Conservation (phyloP, 1,284 basidiomycete genomes). For the Tausonia pullulans region DNA sequence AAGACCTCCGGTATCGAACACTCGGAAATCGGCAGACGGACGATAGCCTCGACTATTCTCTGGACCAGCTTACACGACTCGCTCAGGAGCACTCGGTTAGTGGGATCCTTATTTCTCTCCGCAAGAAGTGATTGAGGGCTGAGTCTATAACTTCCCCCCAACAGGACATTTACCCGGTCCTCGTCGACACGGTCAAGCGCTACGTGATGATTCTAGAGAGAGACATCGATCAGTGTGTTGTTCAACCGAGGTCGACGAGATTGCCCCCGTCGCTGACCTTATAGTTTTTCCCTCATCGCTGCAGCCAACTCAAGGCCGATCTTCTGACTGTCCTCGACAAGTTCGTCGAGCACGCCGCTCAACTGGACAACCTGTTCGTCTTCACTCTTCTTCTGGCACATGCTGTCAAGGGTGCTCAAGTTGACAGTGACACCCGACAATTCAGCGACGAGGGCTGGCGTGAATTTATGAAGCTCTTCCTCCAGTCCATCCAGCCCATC, state of each 20-base stretch:
- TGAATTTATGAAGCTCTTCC: conserved; percentile 49
- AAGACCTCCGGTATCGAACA: conserved; percentile 53
- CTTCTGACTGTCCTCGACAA: conserved; percentile 51
- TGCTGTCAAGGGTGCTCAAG: no score
- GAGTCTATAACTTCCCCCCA: no score
- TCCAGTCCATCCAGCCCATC: conserved; percentile 51
- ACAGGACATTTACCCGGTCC: conserved; percentile 25
- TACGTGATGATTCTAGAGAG: conserved; percentile 48
- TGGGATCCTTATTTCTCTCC: no score
- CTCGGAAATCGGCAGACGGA: conserved; percentile 9
- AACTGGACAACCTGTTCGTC: conserved; percentile 51
- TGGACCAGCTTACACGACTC: conserved; percentile 19
- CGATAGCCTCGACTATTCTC: conserved; percentile 2
- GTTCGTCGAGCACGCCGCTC: conserved; percentile 54
- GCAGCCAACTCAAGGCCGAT: conserved; percentile 53
- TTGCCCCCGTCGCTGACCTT: neutral
- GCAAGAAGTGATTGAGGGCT: no score
- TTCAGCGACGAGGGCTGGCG: conserved; percentile 53
- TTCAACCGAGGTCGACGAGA: neutral
- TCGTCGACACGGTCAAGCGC: conserved; percentile 38
- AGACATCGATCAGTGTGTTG: conserved; percentile 48
- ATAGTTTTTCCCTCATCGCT: neutral
- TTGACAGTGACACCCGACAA: no score
- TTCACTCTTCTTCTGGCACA: no score
- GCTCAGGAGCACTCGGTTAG: conserved; percentile 21